Conservation (phyloP, 768 basidiomycete genomes). For the Suillus americanus region DNA sequence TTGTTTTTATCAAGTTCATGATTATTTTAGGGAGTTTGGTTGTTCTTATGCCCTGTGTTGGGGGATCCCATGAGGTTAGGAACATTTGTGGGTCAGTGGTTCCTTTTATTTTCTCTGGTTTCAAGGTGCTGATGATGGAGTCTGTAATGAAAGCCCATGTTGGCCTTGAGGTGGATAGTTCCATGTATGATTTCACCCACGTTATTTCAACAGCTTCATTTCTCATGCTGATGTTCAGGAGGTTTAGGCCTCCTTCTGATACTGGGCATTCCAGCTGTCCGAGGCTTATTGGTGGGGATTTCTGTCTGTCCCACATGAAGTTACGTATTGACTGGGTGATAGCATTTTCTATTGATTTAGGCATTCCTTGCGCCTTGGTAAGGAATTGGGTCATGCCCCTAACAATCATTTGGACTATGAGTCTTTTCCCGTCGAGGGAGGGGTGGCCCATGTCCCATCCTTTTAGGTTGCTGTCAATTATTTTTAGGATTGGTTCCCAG, state of each 20-base stretch:
- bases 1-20: not conserved
- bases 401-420: slow-evolving; percentile 27
- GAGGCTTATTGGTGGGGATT: not conserved
- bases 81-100: not conserved
- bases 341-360: slow-evolving; percentile 18
- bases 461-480: slow-evolving; percentile 1
- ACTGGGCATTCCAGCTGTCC: slow-evolving; percentile 7
- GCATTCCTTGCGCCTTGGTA: slow-evolving; percentile 38
- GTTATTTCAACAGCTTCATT: not conserved
- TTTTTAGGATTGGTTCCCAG: slow-evolving; percentile 9
- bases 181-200: not conserved
- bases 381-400: slow-evolving; percentile 37
- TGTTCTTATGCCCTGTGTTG: not conserved
- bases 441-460: slow-evolving; percentile 6
- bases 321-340: not conserved
- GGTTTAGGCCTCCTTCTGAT: slow-evolving; percentile 5
- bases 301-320: slow-evolving; percentile 14
- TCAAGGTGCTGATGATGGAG: not conserved
- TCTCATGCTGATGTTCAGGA: slow-evolving; percentile 7
- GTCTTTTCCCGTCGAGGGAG: not conserved
- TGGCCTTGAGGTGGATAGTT: not conserved
- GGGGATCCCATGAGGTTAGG: not conserved
- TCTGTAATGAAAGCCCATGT: not conserved
- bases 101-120: not conserved
- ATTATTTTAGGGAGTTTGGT: not conserved